Evolutionary conservation across 1,284 basidiomycete genomes (phyloP), one percentile per base, ranked within the genome.

Genomic region (Hypsizygus ulmarius): DNA sequence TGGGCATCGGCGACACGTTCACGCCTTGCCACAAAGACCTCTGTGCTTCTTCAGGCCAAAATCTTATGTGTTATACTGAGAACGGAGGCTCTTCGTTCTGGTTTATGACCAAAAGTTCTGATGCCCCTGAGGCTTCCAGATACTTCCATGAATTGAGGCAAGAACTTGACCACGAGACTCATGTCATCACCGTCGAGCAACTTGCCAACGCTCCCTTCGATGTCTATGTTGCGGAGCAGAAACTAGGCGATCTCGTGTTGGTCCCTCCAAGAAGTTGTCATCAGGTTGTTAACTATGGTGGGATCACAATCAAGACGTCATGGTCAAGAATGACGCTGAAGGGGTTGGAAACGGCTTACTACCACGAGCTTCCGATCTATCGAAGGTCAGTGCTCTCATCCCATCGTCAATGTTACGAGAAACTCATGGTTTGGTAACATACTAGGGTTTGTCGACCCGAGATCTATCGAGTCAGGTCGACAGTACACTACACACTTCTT

Each of bases 11-110:
- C 0, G 87, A 86, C 52, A 90, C 87, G 0, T 83, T 81, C 59
- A 90, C 87, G 0, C 82, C 88, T 0, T 83, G 78, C 45, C 88
- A 90, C 60, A 90, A 90, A 63, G 87, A 90, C 62, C 72, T 84
- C 0, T 90, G 88, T 57, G 87, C 78, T 0, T 90, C 87, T 1
- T 82, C 82, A 2, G 88, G 87, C 6, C 87, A 90, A 40, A 90
- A 90, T 58, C 68, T 90, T 9, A 90, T 90, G 88, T 83, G 81
- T 56, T 82, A 84, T 58, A 78, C 87, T 0, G 84, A 87, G 58
- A 67, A 80, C 19, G 72, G 64, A 33, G 86, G 82, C 0, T 84
- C 81, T 1, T 82, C 87, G 1, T 87, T 81, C 59, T 90, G 87
- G 87, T 90, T 90, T 63, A 87, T 90, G 85, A 88, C 88, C 1